Percentiles rank a stretch among this genome's conserved stretches.
Conservation (phyloP, 2,329 filamentous ascomycete genomes). For the Cercospora sojina region DNA sequence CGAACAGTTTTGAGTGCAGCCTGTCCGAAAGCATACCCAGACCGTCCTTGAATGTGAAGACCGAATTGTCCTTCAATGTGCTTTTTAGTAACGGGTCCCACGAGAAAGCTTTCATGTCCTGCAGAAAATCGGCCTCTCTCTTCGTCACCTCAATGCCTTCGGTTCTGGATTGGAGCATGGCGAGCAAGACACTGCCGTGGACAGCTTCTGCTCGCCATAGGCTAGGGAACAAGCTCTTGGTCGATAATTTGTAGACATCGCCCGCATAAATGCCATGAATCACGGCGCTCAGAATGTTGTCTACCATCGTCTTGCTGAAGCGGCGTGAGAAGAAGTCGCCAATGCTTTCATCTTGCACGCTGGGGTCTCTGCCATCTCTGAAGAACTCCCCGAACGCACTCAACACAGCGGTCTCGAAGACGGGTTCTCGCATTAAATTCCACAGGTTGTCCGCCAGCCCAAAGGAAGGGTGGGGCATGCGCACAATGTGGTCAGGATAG, state of each 20-base stretch:
- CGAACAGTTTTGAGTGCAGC: constrained; percentile 40
- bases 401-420: constrained; percentile 52
- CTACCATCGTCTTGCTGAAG: constrained; percentile 56
- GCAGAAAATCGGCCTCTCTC: constrained; percentile 35
- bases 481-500: constrained; percentile 79
- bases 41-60: constrained; percentile 49
- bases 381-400: constrained; percentile 40
- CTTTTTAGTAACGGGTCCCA: constrained; percentile 38
- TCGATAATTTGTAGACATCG: constrained; percentile 77
- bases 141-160: constrained; percentile 41
- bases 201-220: constrained; percentile 51
- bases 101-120: constrained; percentile 36
- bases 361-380: constrained; percentile 32
- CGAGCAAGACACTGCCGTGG: constrained; percentile 42
- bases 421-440: constrained; percentile 49
- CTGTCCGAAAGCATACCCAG: constrained; percentile 42
- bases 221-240: constrained; percentile 59
- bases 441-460: constrained; percentile 32
- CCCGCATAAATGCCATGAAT: constrained; percentile 92
- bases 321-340: constrained; percentile 62
- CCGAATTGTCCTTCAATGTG: constrained; percentile 38
- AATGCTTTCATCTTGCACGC: constrained; percentile 66
- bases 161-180: constrained; percentile 32
- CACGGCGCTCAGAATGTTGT: constrained; percentile 73
- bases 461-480: constrained; percentile 53